phyloP scores from a whole-genome alignment of 179 eudicot genomes.

The Pouteria campechiana region DNA sequence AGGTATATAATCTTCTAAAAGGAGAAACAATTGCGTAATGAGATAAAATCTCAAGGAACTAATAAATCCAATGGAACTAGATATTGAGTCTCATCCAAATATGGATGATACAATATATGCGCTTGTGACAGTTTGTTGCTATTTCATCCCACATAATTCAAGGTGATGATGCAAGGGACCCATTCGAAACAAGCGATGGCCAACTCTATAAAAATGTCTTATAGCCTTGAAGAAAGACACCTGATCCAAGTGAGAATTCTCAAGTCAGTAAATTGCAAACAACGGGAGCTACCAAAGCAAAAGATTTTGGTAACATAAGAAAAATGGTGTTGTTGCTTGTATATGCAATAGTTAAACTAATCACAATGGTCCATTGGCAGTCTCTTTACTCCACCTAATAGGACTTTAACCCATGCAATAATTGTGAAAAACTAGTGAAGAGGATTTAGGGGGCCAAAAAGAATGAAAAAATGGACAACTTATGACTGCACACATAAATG shows the following conservation, averaged over 20 bases:
- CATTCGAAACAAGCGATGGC: conserved; percentile 29
- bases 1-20: no score
- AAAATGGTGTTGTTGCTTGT: neutral
- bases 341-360: no score
- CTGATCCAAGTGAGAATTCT: conserved; percentile 16
- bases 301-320: no score
- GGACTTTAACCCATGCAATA: no score
- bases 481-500: neutral
- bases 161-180: conserved; percentile 70
- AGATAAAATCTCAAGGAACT: no score
- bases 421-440: neutral
- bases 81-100: no score
- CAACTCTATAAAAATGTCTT: conserved; percentile 24
- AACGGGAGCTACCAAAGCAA: no score
- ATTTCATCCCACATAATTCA: conserved; percentile 46
- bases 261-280: no score
- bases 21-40: no score
- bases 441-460: neutral
- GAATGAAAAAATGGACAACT: neutral
- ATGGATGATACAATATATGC: conserved; percentile 46
- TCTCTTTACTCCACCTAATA: neutral
- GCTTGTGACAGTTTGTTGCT: conserved; percentile 47
- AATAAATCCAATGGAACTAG: no score
- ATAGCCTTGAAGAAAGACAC: conserved; percentile 31
- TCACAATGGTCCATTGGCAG: no score